Evolutionary conservation across 78 protist species (phyloP).

Genomic region (Speleostelium caveatum): DNA sequence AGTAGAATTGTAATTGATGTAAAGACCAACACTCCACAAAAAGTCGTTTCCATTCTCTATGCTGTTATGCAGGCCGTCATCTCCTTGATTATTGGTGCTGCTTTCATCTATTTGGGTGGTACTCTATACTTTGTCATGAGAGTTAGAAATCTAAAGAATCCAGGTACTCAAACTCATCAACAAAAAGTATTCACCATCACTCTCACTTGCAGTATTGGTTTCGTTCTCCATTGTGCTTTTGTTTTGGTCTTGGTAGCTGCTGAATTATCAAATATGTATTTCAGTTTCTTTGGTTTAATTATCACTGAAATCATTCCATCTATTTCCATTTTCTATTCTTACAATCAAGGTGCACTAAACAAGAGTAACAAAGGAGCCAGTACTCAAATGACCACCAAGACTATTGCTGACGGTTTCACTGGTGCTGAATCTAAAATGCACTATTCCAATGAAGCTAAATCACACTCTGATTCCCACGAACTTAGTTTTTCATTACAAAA

Average conservation of each 20-base stretch:
- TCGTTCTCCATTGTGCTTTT: constrained; percentile 54
- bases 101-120: constrained; percentile 49
- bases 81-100: constrained; percentile 28
- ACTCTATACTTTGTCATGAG: constrained; percentile 8
- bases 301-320: constrained; percentile 60
- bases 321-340: constrained; percentile 26
- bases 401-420: too few relatives aligned
- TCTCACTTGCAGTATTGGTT: constrained; percentile 15
- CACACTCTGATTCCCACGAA: too few relatives aligned
- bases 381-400: too few relatives aligned
- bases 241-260: constrained; percentile 30
- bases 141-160: background rate
- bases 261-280: constrained; percentile 4
- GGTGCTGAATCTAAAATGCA: too few relatives aligned
- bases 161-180: background rate
- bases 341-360: constrained; percentile 75
- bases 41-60: constrained; percentile 46
- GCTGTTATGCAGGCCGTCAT: constrained; percentile 49
- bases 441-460: too few relatives aligned
- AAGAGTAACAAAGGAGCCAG: too few relatives aligned
- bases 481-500: too few relatives aligned
- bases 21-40: constrained; percentile 17
- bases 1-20: background rate
- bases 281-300: constrained; percentile 42
- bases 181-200: constrained; percentile 22